These are phyloP conservation scores for Mycena crocata DNA, from an alignment of 768 basidiomycete species.

Conservation along the genomic window DNA sequence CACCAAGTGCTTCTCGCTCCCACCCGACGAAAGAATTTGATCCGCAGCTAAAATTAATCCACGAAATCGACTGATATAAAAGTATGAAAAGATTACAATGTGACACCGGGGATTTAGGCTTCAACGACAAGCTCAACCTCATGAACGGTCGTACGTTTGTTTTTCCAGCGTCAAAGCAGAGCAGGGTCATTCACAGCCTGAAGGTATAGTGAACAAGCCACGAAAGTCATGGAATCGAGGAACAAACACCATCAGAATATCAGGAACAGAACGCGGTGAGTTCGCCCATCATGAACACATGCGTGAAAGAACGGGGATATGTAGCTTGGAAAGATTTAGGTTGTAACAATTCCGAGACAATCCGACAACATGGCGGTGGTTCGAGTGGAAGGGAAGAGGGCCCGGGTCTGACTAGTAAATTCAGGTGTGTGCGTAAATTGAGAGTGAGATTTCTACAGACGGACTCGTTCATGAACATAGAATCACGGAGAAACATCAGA, in stretches of 20 bases:
- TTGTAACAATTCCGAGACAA: background rate
- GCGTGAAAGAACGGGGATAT: slow-evolving; percentile 7
- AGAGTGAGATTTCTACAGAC: too few relatives aligned
- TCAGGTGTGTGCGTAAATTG: background rate
- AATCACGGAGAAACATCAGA: background rate
- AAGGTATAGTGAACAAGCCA: background rate
- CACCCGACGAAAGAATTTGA: background rate
- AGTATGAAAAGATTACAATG: background rate
- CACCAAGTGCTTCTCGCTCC: background rate
- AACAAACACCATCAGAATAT: slow-evolving; percentile 12
- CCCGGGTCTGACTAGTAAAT: too few relatives aligned
- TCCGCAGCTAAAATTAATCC: background rate
- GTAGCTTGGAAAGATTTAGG: background rate
- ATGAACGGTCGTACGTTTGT: too few relatives aligned
- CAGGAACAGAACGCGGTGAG: background rate
- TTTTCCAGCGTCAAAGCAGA: too few relatives aligned
- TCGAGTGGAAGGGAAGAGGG: too few relatives aligned
- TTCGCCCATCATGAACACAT: background rate
- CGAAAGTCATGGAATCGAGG: background rate
- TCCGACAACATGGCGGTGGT: background rate
- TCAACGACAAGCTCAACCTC: background rate
- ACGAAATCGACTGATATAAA: background rate
- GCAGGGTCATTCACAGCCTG: too few relatives aligned
- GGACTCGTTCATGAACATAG: too few relatives aligned
- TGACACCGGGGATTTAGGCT: too few relatives aligned